These are phyloP conservation scores for Oryza punctata DNA, from an alignment of 176 grass and related monocot genomes.

Conservation along the genomic window DNA sequence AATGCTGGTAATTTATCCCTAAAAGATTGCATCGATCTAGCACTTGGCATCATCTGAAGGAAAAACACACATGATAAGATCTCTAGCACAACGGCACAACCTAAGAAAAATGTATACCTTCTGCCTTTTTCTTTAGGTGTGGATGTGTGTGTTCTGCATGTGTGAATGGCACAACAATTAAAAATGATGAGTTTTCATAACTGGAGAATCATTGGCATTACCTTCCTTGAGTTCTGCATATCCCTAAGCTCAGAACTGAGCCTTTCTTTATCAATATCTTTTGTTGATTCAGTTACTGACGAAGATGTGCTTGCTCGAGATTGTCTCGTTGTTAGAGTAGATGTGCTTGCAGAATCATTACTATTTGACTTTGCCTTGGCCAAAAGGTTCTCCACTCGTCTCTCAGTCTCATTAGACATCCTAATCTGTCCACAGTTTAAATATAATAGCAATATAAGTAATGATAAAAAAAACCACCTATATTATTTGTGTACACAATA, in stretches of 20 bases:
- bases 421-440: conserved; percentile 73
- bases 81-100: background rate
- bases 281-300: conserved; percentile 39
- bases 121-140: background rate
- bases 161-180: background rate
- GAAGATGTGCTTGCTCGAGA: conserved; percentile 43
- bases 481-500: conserved; percentile 16
- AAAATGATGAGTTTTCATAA: conserved; percentile 15
- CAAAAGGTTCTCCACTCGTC: conserved; percentile 76
- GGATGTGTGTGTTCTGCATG: background rate
- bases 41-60: conserved; percentile 63
- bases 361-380: conserved; percentile 54
- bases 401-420: conserved; percentile 95
- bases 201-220: conserved; percentile 21
- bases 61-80: conserved; percentile 17
- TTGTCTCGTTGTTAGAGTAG: conserved; percentile 36
- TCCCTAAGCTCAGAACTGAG: conserved; percentile 79
- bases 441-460: conserved; percentile 43
- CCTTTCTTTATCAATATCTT: conserved; percentile 56
- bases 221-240: conserved; percentile 84
- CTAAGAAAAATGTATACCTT: background rate
- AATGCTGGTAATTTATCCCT: conserved; percentile 86
- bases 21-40: conserved; percentile 78
- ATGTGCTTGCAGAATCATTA: conserved; percentile 59
- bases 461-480: conserved; percentile 24